These are phyloP conservation scores for Pythium volutum DNA, from an alignment of 352 stramenopile species.

Conservation along the genomic window DNA sequence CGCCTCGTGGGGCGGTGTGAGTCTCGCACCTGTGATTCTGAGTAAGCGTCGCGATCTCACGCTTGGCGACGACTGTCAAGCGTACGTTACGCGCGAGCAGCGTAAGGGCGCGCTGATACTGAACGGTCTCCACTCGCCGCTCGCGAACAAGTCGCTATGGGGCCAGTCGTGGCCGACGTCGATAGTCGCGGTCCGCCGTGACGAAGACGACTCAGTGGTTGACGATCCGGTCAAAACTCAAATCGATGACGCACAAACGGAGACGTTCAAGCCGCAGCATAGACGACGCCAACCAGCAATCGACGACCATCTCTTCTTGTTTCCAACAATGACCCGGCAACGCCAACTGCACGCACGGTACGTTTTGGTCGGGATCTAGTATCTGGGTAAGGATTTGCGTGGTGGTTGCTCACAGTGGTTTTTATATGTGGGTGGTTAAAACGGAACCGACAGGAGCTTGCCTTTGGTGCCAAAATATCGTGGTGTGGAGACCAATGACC, in stretches of 20 bases:
- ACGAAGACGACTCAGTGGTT: constrained; percentile 1
- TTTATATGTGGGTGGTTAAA: not conserved
- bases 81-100: constrained; percentile 22
- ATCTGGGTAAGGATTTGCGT: not conserved
- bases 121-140: constrained; percentile 23
- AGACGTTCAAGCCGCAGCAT: not conserved
- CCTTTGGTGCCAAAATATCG: constrained; percentile 22
- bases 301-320: constrained; percentile 29
- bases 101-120: constrained; percentile 18
- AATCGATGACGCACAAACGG: not conserved
- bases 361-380: not conserved
- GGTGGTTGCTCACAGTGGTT: not conserved
- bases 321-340: constrained; percentile 34
- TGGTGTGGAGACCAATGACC: constrained; percentile 8
- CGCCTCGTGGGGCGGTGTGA: not conserved
- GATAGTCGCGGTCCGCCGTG: not conserved
- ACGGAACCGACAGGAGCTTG: constrained; percentile 13
- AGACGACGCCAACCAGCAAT: not conserved
- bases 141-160: constrained; percentile 22
- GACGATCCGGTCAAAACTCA: not conserved
- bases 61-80: not conserved
- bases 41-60: constrained; percentile 7
- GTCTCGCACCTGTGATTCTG: constrained; percentile 21
- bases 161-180: not conserved
- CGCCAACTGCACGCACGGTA: constrained; percentile 32